Evolutionary conservation across 192 early-diverging fungal species (phyloP).

Genomic region (Bifiguratus adelaidae): DNA sequence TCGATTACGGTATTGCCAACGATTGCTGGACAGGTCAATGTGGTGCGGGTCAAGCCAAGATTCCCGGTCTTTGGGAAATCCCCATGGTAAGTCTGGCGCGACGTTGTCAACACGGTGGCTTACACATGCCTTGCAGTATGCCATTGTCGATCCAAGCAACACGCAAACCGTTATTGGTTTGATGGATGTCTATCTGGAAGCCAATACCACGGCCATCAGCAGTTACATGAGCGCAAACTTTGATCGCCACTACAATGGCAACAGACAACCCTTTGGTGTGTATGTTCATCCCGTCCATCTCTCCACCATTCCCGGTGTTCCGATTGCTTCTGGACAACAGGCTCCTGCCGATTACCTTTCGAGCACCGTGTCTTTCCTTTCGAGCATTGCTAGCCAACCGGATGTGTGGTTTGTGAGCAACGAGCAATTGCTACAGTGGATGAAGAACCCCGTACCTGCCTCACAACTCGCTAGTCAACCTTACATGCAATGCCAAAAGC

Average conservation of each 20-base stretch:
- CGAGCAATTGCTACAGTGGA: constrained; percentile 59
- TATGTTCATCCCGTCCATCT: constrained; percentile 19
- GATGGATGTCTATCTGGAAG: constrained; percentile 41
- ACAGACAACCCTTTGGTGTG: constrained; percentile 39
- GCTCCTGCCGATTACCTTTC: constrained; percentile 10
- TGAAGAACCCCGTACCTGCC: constrained; percentile 71
- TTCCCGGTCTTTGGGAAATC: constrained; percentile 56
- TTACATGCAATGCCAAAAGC: constrained; percentile 52
- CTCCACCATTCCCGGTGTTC: constrained; percentile 9
- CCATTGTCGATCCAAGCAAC: constrained; percentile 26
- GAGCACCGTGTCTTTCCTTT: constrained; percentile 35
- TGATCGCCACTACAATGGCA: constrained; percentile 36
- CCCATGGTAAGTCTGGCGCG: too few species aligned
- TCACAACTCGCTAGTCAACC: constrained; percentile 44
- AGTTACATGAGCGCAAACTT: constrained; percentile 43
- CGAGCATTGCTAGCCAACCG: constrained; percentile 31
- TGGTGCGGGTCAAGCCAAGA: constrained; percentile 11
- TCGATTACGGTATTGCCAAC: constrained; percentile 50
- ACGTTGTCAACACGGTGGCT: too few species aligned
- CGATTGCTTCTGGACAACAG: constrained; percentile 21
- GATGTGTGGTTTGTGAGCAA: constrained; percentile 69
- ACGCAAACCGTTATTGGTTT: too few species aligned
- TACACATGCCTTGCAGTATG: too few species aligned
- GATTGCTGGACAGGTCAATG: constrained; percentile 47
- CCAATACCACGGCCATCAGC: constrained; percentile 20